Percentiles rank a stretch among this genome's conserved stretches.
Evolutionary conservation across 139 green algal species (phyloP).

Genomic region (Chlamydomonas sphaeroides): DNA sequence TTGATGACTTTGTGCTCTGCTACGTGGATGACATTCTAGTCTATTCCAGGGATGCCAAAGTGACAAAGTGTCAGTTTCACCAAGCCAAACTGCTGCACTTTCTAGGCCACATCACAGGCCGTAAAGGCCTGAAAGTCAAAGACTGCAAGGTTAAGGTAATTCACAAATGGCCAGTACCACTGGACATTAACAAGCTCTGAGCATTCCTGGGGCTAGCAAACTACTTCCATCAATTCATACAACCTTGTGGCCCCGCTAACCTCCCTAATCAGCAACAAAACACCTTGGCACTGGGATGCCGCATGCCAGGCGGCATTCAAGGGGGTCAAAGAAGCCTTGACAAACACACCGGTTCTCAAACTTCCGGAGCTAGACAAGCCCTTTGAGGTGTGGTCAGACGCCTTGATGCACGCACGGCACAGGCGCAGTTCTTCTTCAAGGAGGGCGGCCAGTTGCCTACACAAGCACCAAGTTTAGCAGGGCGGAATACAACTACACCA

Average conservation of each 20-base stretch:
- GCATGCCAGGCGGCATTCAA: not conserved
- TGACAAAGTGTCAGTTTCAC: constrained; percentile 43
- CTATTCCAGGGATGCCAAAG: too few relatives aligned
- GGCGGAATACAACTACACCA: constrained; percentile 57
- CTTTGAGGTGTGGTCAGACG: constrained; percentile 46
- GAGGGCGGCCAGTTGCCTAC: constrained; percentile 48
- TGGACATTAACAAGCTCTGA: not conserved
- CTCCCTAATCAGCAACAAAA: constrained; percentile 13
- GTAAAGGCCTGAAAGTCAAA: not conserved
- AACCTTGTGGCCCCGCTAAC: constrained; percentile 52
- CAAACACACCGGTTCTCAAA: constrained; percentile 32
- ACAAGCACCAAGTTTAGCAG: constrained; percentile 23
- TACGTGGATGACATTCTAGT: too few relatives aligned
- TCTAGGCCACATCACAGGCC: not conserved
- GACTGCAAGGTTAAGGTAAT: not conserved
- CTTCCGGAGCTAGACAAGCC: constrained; percentile 21
- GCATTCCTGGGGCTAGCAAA: not conserved
- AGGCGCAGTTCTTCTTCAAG: constrained; percentile 49
- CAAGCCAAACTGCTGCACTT: not conserved
- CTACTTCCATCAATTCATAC: constrained; percentile 50
- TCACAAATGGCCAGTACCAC: not conserved
- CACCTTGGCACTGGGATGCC: not conserved
- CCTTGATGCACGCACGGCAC: constrained; percentile 24
- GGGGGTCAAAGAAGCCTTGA: constrained; percentile 24
- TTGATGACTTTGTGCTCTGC: too few relatives aligned